These are phyloP conservation scores for Pyrenula massariospora DNA, from an alignment of 495 filamentous ascomycete genomes.

Conservation along the genomic window DNA sequence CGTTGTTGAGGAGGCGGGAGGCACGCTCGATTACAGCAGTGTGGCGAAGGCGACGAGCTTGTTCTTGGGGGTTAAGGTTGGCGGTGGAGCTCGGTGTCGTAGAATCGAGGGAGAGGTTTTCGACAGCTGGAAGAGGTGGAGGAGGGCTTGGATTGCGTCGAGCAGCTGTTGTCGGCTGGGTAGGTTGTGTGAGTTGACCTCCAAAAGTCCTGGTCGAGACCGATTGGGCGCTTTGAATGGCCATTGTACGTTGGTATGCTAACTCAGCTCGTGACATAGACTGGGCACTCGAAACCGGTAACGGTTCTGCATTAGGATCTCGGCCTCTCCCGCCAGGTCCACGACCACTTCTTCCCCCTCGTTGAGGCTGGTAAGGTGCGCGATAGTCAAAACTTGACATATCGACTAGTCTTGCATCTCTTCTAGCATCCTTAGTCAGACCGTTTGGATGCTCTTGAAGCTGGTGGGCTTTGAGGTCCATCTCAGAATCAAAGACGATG, in stretches of 20 bases:
- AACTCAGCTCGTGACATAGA: conserved; percentile 77
- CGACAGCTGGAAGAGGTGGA: conserved; percentile 26
- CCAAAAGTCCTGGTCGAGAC: conserved; percentile 70
- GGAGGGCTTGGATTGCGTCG: conserved; percentile 10
- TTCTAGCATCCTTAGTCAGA: conserved; percentile 68
- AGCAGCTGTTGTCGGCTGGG: conserved; percentile 11
- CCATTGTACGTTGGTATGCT: conserved; percentile 87
- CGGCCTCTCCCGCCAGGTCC: conserved; percentile 49
- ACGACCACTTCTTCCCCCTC: conserved; percentile 40
- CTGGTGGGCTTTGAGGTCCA: conserved; percentile 87
- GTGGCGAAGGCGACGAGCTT: conserved; percentile 61
- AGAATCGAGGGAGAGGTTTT: conserved; percentile 18
- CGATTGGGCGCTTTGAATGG: conserved; percentile 76
- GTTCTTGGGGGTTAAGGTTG: conserved; percentile 56
- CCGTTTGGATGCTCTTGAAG: conserved; percentile 64
- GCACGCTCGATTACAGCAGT: conserved; percentile 77
- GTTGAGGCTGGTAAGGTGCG: conserved; percentile 53
- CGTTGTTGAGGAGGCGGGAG: conserved; percentile 62
- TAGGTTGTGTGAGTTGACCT: conserved; percentile 45
- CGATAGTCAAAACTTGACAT: conserved; percentile 76
- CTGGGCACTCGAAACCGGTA: conserved; percentile 69
- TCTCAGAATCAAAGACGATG: conserved; percentile 87
- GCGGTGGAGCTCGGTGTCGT: conserved; percentile 20
- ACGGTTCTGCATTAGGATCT: conserved; percentile 66
- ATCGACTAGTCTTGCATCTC: conserved; percentile 79